Percentiles rank a stretch among this genome's conserved stretches.
phyloP scores from a whole-genome alignment of 225 moss, liverwort and hornwort genomes.

The Pseudoscleropodium purum region DNA sequence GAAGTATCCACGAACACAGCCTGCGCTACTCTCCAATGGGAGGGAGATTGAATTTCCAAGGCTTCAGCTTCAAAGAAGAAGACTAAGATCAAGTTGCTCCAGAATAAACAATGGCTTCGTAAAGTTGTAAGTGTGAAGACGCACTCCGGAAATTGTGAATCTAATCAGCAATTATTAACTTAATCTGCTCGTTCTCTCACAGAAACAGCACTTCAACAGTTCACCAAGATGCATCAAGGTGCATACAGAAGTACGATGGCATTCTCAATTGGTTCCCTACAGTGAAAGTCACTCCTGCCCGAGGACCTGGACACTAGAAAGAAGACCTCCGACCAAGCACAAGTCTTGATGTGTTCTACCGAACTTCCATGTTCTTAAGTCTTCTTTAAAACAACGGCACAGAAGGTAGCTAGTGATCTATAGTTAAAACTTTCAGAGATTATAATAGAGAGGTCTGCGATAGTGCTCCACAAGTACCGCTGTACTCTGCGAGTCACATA shows the following conservation, averaged over 20 bases:
- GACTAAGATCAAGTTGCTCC: not conserved
- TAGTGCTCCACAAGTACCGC: not conserved
- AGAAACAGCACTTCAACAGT: not conserved
- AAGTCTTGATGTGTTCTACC: not conserved
- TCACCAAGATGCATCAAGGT: not conserved
- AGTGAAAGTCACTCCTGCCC: not conserved
- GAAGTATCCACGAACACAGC: not conserved
- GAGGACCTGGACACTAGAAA: not conserved
- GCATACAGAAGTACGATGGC: not conserved
- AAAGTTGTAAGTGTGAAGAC: not conserved
- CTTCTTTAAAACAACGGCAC: not conserved
- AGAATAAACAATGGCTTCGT: not conserved
- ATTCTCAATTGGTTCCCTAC: not conserved
- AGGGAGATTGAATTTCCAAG: not conserved
- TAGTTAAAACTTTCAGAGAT: not conserved
- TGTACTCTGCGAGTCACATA: not conserved
- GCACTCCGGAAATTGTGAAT: slow-evolving; percentile 1
- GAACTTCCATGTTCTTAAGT: not conserved
- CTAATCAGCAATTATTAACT: not conserved
- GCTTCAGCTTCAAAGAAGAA: not conserved
- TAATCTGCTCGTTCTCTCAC: not conserved
- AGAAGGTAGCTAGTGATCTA: not conserved
- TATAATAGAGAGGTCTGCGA: not conserved
- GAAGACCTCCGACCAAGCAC: not conserved
- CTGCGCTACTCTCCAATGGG: not conserved